These are phyloP conservation scores for Lasiodiplodia theobromae DNA, from an alignment of 2,329 filamentous ascomycete species.

Conservation along the genomic window DNA sequence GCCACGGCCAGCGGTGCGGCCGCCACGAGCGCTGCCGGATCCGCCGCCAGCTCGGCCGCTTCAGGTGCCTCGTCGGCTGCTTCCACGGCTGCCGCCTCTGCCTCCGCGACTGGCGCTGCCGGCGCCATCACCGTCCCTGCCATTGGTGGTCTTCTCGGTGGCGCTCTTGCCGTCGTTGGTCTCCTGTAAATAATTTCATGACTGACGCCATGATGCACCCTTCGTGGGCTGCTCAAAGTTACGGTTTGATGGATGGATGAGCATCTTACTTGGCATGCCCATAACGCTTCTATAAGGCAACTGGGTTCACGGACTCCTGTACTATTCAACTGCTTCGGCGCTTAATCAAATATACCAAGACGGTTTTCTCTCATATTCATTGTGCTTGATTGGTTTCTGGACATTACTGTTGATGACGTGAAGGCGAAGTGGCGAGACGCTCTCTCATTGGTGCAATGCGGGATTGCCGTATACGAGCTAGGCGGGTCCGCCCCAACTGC, in stretches of 20 bases:
- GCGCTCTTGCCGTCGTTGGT: conserved; percentile 23
- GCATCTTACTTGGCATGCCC: neutral
- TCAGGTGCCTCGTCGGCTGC: neutral
- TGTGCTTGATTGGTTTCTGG: neutral
- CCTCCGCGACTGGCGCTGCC: conserved; percentile 11
- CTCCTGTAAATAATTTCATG: conserved; percentile 28
- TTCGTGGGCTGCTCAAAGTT: neutral
- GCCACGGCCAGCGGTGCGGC: neutral
- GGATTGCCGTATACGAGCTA: neutral
- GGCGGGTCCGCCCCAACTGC: neutral
- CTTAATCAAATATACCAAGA: conserved; percentile 25
- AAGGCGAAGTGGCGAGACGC: neutral
- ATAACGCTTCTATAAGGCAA: neutral
- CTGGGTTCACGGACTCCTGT: neutral
- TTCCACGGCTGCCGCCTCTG: conserved; percentile 10
- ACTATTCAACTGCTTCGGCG: conserved; percentile 9
- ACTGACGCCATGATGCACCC: conserved; percentile 1
- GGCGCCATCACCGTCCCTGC: conserved; percentile 14
- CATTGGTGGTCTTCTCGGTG: conserved; percentile 25
- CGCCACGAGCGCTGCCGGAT: neutral
- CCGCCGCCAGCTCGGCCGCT: conserved; percentile 9
- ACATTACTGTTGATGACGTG: neutral
- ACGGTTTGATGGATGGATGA: conserved; percentile 28
- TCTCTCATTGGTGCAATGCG: neutral
- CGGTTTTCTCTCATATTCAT: neutral